phyloP scores from a whole-genome alignment of 1,139 yeast species.

The Sugiyamaella pinicola region DNA sequence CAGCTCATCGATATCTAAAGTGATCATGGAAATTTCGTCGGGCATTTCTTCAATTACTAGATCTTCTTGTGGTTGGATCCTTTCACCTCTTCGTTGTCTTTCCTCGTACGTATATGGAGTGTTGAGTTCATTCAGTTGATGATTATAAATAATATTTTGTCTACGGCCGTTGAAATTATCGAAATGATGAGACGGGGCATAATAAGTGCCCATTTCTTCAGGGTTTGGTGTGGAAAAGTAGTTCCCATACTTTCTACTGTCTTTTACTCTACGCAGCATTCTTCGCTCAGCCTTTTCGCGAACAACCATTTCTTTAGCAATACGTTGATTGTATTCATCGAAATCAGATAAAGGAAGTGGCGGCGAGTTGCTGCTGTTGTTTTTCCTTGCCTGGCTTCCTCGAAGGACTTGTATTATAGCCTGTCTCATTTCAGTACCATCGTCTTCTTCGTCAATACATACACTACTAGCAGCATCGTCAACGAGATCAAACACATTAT shows the following conservation, averaged over 20 bases:
- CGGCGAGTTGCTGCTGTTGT: conserved; percentile 8
- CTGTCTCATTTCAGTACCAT: conserved; percentile 28
- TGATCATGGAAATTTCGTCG: conserved; percentile 31
- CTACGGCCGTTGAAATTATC: conserved; percentile 38
- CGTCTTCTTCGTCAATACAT: conserved; percentile 41
- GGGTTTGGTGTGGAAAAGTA: conserved; percentile 31
- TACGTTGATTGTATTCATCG: conserved; percentile 43
- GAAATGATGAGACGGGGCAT: conserved; percentile 34
- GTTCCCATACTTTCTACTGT: conserved; percentile 33
- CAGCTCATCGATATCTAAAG: conserved; percentile 33
- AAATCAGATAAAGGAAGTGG: conserved; percentile 41
- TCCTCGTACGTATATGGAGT: conserved; percentile 33
- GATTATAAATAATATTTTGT: conserved; percentile 35
- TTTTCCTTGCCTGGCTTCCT: conserved; percentile 24
- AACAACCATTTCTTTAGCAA: conserved; percentile 43
- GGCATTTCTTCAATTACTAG: conserved; percentile 23
- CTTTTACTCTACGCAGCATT: conserved; percentile 28
- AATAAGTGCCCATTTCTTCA: conserved; percentile 22
- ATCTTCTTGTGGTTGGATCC: conserved; percentile 17
- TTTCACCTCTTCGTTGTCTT: conserved; percentile 22
- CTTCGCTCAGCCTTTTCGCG: conserved; percentile 35
- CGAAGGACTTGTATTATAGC: conserved; percentile 33
- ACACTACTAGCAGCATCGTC: conserved; percentile 41
- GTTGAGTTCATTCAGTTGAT: conserved; percentile 35
- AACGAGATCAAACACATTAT: conserved; percentile 17